A percentile compares a stretch with the other conserved stretches of the same genome.
phyloP scores from a whole-genome alignment of 495 filamentous ascomycete species.

The Thermothielavioides terrestris region DNA sequence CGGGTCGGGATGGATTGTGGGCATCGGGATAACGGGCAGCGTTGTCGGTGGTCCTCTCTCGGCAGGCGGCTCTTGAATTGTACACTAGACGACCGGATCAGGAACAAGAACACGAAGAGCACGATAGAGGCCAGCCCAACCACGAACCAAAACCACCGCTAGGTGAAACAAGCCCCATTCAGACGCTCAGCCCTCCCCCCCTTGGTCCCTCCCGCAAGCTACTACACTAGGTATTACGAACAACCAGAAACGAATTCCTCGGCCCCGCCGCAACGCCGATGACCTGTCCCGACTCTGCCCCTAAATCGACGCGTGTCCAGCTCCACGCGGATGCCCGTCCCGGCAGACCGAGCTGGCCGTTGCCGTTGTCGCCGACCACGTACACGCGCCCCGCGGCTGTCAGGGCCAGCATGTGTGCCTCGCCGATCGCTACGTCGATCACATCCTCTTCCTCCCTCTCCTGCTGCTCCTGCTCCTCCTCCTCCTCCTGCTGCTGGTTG shows the following conservation, averaged over 20 bases:
- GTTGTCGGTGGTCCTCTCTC: slow-evolving; percentile 10
- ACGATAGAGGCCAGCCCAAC: slow-evolving; percentile 1
- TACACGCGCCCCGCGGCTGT: slow-evolving; percentile 44
- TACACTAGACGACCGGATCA: slow-evolving; percentile 13
- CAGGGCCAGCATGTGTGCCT: slow-evolving; percentile 48
- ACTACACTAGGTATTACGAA: slow-evolving; percentile 1
- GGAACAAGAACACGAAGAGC: neutral
- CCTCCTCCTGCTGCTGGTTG: no score
- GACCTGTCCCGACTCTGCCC: slow-evolving; percentile 19
- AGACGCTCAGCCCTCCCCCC: no score
- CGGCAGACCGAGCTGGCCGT: slow-evolving; percentile 52
- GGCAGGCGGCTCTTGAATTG: slow-evolving; percentile 9
- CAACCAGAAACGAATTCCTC: slow-evolving; percentile 37
- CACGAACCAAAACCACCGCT: neutral
- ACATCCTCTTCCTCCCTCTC: slow-evolving; percentile 35
- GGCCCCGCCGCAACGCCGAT: slow-evolving; percentile 38
- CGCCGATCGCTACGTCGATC: slow-evolving; percentile 50
- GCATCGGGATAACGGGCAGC: neutral
- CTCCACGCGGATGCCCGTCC: slow-evolving; percentile 5
- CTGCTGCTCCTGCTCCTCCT: no score
- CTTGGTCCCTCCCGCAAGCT: no score
- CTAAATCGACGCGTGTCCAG: slow-evolving; percentile 32
- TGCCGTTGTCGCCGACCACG: slow-evolving; percentile 44
- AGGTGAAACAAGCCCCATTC: no score
- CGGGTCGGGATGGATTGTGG: slow-evolving; percentile 15